Evolutionary conservation across 352 stramenopile species (phyloP).

Genomic region (Phytopythium oedochilum): DNA sequence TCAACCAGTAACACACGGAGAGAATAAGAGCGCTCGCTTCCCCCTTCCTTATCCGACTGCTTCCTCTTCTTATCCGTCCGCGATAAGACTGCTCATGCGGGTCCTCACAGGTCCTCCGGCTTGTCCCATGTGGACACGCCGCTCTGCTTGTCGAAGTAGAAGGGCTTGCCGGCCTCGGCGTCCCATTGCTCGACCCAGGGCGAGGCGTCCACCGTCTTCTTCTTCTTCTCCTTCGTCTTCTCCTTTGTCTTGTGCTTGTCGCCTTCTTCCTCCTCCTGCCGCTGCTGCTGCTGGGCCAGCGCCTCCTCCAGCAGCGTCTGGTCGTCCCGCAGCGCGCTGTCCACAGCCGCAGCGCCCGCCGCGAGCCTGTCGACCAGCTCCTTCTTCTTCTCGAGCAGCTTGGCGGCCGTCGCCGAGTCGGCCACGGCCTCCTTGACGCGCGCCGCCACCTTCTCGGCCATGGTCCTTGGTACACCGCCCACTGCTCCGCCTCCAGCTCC

Average conservation of each 20-base stretch:
- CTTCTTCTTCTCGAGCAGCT: slow-evolving; percentile 69
- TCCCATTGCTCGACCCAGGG: slow-evolving; percentile 83
- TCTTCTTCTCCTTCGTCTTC: slow-evolving; percentile 18
- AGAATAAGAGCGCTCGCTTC: too few species aligned
- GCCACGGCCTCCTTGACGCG: slow-evolving; percentile 61
- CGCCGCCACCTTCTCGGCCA: slow-evolving; percentile 55
- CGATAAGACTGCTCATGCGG: not conserved
- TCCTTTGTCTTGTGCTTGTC: slow-evolving; percentile 17
- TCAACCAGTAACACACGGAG: too few species aligned
- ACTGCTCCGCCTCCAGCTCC: slow-evolving; percentile 25
- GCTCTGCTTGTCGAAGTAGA: slow-evolving; percentile 88
- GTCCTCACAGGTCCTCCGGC: slow-evolving; percentile 46
- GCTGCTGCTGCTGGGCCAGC: slow-evolving; percentile 42
- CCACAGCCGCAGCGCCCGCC: slow-evolving; percentile 55
- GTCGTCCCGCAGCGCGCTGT: slow-evolving; percentile 67
- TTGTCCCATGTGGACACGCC: slow-evolving; percentile 80
- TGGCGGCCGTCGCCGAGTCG: slow-evolving; percentile 48
- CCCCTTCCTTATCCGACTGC: too few species aligned
- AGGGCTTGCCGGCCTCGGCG: slow-evolving; percentile 63
- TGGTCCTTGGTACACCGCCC: slow-evolving; percentile 22
- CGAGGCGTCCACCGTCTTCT: slow-evolving; percentile 16
- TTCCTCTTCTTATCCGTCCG: too few species aligned
- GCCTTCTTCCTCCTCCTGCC: slow-evolving; percentile 24
- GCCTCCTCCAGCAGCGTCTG: slow-evolving; percentile 51
- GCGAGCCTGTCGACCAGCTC: slow-evolving; percentile 63